These are phyloP conservation scores for Pulveroboletus sp. DNA, from an alignment of 768 basidiomycete genomes.

Conservation along the genomic window DNA sequence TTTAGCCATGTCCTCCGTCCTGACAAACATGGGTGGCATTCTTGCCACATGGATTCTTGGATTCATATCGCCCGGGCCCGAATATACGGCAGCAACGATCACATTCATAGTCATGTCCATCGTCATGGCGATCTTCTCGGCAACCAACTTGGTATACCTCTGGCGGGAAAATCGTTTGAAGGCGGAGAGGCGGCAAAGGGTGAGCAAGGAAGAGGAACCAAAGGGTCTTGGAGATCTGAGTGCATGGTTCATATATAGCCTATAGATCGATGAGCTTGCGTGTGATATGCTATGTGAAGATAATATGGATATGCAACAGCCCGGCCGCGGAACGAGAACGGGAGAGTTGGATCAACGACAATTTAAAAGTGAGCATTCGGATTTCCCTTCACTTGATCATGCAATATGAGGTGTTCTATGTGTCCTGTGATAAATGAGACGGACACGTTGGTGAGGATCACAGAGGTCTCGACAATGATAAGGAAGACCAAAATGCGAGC, in stretches of 20 bases:
- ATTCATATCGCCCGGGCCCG: constrained; percentile 43
- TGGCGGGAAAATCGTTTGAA: constrained; percentile 45
- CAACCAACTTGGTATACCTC: constrained; percentile 40
- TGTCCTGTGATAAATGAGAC: too few species aligned
- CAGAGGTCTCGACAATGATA: too few species aligned
- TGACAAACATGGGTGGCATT: constrained; percentile 56
- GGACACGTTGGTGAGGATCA: too few species aligned
- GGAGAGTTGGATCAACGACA: too few species aligned
- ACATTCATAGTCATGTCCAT: constrained; percentile 6
- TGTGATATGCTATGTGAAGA: too few species aligned
- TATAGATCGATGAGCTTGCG: constrained; percentile 26
- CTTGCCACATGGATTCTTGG: constrained; percentile 63
- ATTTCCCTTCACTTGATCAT: too few species aligned
- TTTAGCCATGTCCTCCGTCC: constrained; percentile 52
- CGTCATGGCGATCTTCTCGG: constrained; percentile 37
- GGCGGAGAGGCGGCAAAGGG: constrained; percentile 32
- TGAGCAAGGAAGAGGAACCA: constrained; percentile 35
- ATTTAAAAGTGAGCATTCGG: too few species aligned
- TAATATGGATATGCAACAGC: too few species aligned
- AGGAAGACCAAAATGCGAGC: too few species aligned
- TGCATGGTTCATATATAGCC: constrained; percentile 53
- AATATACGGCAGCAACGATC: constrained; percentile 47
- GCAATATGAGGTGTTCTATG: too few species aligned
- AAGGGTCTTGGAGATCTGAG: constrained; percentile 46
- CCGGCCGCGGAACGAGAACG: too few species aligned